Evolutionary conservation across 2,329 filamentous ascomycete genomes (phyloP).

Genomic region (Aphanocladium album): DNA sequence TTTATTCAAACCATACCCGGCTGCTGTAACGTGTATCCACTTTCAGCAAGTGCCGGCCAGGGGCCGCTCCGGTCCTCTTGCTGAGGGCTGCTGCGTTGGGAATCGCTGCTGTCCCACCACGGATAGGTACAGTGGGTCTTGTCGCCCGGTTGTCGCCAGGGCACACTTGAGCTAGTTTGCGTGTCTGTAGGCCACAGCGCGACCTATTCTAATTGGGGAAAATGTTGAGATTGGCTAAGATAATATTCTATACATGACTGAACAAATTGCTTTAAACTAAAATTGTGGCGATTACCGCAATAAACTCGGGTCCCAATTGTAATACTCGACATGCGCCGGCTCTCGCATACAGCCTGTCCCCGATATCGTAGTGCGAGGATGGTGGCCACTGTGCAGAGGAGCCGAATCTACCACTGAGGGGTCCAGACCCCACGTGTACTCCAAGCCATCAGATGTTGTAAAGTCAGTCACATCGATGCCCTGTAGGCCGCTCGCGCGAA

Average conservation of each 20-base stretch:
- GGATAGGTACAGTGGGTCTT: too few species aligned
- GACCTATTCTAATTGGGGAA: background rate
- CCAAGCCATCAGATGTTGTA: background rate
- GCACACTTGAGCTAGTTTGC: too few species aligned
- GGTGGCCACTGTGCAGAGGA: background rate
- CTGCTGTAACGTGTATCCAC: too few species aligned
- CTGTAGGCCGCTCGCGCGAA: background rate
- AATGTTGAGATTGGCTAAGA: background rate
- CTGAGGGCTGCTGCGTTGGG: too few species aligned
- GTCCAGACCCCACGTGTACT: background rate
- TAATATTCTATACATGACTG: background rate
- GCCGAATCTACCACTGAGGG: background rate
- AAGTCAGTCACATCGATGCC: constrained; percentile 6
- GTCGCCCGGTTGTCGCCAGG: too few species aligned
- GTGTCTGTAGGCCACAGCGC: background rate
- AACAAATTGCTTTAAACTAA: background rate
- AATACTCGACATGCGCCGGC: background rate
- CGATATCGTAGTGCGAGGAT: background rate
- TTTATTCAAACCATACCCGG: too few species aligned
- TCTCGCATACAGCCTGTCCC: background rate
- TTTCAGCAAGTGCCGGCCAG: too few species aligned
- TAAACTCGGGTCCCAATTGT: background rate
- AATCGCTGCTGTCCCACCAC: too few species aligned
- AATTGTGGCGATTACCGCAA: background rate
- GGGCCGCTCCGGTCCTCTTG: too few species aligned